A percentile compares a stretch with the other conserved stretches of the same genome.
Conservation (phyloP, 768 basidiomycete species). For the Pleurotus pulmonarius region DNA sequence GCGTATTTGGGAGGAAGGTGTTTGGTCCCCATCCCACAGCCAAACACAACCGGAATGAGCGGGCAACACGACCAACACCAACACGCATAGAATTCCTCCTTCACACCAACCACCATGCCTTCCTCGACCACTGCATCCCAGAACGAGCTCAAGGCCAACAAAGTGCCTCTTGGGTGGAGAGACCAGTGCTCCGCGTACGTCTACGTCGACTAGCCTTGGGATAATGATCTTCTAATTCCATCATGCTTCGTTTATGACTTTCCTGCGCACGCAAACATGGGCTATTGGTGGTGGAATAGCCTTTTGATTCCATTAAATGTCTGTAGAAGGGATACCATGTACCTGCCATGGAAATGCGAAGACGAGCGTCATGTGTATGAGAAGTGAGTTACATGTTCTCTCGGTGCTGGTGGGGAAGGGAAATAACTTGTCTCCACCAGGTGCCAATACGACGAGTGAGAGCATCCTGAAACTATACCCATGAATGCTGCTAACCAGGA, state of each 20-base stretch:
- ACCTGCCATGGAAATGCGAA: conserved; percentile 92
- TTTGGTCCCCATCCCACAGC: neutral
- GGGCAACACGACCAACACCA: no score
- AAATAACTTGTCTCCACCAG: conserved; percentile 31
- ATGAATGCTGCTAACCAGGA: no score
- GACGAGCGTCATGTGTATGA: conserved; percentile 85
- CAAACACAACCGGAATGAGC: neutral
- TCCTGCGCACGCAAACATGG: neutral
- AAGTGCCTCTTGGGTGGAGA: conserved; percentile 79
- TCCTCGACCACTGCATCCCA: conserved; percentile 80
- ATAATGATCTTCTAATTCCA: no score
- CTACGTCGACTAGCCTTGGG: neutral
- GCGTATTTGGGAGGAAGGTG: neutral
- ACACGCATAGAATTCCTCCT: neutral
- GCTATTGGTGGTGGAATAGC: conserved; percentile 31
- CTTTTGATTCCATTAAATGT: conserved; percentile 84
- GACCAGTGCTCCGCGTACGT: conserved; percentile 91
- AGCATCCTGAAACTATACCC: conserved; percentile 11
- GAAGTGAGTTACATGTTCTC: conserved; percentile 48
- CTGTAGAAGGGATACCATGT: conserved; percentile 74
- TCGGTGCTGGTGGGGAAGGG: neutral
- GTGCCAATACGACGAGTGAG: conserved; percentile 95
- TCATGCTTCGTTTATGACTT: neutral
- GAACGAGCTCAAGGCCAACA: conserved; percentile 69
- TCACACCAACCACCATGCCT: conserved; percentile 42